Percentiles rank a stretch among this genome's conserved stretches.
These are phyloP conservation scores for Graphilbum ipis-grandicollis DNA, from an alignment of 2,329 filamentous ascomycete genomes.

Conservation along the genomic window DNA sequence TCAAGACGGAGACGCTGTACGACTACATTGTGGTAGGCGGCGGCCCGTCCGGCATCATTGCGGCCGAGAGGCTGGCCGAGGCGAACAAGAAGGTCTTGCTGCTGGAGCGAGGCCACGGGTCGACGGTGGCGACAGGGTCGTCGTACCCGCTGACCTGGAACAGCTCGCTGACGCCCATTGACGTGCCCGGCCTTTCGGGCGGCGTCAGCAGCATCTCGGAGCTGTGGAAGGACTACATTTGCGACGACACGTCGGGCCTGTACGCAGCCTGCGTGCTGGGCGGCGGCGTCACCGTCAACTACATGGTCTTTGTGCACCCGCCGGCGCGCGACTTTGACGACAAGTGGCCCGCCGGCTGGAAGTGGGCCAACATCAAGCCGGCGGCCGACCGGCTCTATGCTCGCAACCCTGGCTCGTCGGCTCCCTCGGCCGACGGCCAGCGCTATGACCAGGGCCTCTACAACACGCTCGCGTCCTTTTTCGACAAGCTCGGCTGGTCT, in stretches of 20 bases:
- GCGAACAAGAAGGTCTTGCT: constrained; percentile 48
- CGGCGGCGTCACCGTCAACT: constrained; percentile 47
- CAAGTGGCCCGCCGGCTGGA: constrained; percentile 59
- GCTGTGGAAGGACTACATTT: constrained; percentile 47
- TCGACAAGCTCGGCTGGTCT: constrained; percentile 19
- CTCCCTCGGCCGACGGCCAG: constrained; percentile 47
- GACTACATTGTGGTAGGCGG: constrained; percentile 49
- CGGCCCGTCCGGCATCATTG: constrained; percentile 42
- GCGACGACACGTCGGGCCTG: constrained; percentile 33
- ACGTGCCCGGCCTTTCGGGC: constrained; percentile 48
- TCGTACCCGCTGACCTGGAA: constrained; percentile 30
- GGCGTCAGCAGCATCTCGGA: constrained; percentile 26
- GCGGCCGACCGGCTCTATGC: constrained; percentile 46
- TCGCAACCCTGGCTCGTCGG: constrained; percentile 52
- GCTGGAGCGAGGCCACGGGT: constrained; percentile 41
- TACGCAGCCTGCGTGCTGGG: constrained; percentile 55
- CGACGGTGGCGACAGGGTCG: constrained; percentile 6
- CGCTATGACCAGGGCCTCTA: constrained; percentile 52
- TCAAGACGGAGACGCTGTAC: constrained; percentile 18
- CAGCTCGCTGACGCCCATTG: constrained; percentile 48
- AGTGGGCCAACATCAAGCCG: constrained; percentile 39
- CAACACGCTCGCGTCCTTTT: constrained; percentile 39
- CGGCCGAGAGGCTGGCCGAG: constrained; percentile 46
- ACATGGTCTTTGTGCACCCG: constrained; percentile 45
- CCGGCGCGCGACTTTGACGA: constrained; percentile 50